Evolutionary conservation across 73 alveolate species (phyloP).

Genomic region (Blepharisma stoltei): DNA sequence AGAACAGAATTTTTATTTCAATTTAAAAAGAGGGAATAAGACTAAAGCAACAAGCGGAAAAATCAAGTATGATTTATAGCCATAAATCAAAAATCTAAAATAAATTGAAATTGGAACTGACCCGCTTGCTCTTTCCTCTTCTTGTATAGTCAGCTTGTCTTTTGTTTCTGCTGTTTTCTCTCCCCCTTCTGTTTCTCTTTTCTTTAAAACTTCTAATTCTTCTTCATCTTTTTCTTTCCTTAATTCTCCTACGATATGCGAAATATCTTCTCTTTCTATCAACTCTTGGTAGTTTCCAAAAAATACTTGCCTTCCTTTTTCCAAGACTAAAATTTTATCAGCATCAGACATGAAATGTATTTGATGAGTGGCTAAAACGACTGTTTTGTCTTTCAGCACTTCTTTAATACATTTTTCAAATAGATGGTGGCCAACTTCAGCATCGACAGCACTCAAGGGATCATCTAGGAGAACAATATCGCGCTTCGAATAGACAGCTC

Average conservation of each 20-base stretch:
- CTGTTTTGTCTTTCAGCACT: constrained; percentile 46
- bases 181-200: not conserved
- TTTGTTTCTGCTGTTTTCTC: not conserved
- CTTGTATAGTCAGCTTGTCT: not conserved
- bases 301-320: constrained; percentile 36
- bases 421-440: constrained; percentile 61
- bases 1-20: too few relatives aligned
- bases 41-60: too few relatives aligned
- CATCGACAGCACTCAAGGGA: constrained; percentile 75
- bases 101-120: not conserved
- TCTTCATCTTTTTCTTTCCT: not conserved
- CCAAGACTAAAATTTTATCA: constrained; percentile 51
- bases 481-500: constrained; percentile 69
- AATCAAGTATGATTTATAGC: not conserved
- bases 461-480: constrained; percentile 76
- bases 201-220: not conserved
- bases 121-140: constrained; percentile 2
- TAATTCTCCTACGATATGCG: not conserved
- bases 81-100: not conserved
- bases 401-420: constrained; percentile 54
- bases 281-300: constrained; percentile 10
- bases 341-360: constrained; percentile 29
- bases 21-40: too few relatives aligned
- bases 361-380: constrained; percentile 31
- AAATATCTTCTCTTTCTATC: not conserved